Percentiles rank a stretch among this genome's conserved stretches.
Conservation (phyloP, 2,329 filamentous ascomycete species). For the Alternaria ethzedia region DNA sequence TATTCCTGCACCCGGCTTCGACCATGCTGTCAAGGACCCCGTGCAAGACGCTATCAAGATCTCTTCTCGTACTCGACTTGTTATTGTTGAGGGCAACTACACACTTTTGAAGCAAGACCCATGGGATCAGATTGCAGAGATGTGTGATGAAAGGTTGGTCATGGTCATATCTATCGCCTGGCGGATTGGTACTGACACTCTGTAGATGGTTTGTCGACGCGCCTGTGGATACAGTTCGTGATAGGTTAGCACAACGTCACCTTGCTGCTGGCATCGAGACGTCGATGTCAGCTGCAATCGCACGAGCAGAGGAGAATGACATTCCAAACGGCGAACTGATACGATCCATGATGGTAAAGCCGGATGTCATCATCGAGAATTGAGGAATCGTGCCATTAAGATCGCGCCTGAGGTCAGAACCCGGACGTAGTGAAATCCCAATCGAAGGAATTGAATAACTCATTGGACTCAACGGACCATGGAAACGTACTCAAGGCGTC, state of each 20-base stretch:
- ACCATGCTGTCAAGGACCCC: slow-evolving; percentile 34
- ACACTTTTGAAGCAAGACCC: slow-evolving; percentile 30
- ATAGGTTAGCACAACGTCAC: slow-evolving; percentile 28
- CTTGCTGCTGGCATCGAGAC: slow-evolving; percentile 32
- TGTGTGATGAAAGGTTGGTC: slow-evolving; percentile 27
- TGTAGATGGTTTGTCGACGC: slow-evolving; percentile 35
- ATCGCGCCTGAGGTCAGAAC: slow-evolving; percentile 8
- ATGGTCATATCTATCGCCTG: neutral
- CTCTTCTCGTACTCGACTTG: slow-evolving; percentile 27
- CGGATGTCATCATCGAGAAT: slow-evolving; percentile 27
- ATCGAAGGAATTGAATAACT: slow-evolving; percentile 33
- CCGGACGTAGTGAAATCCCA: slow-evolving; percentile 29
- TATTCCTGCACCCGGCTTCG: slow-evolving; percentile 31
- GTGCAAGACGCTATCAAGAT: slow-evolving; percentile 23
- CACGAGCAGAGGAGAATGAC: slow-evolving; percentile 32
- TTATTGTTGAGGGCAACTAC: slow-evolving; percentile 37
- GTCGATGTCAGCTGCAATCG: slow-evolving; percentile 24
- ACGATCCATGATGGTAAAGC: slow-evolving; percentile 24
- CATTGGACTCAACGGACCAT: slow-evolving; percentile 34
- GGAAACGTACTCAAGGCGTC: slow-evolving; percentile 31
- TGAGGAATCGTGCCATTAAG: slow-evolving; percentile 2
- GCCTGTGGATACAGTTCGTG: slow-evolving; percentile 20
- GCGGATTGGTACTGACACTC: neutral
- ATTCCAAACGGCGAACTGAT: slow-evolving; percentile 34
- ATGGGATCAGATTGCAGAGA: slow-evolving; percentile 23